Percentiles rank a stretch among this genome's conserved stretches.
These are phyloP conservation scores for Hygrophorus pudorinus DNA, from an alignment of 768 basidiomycete genomes.

Conservation along the genomic window DNA sequence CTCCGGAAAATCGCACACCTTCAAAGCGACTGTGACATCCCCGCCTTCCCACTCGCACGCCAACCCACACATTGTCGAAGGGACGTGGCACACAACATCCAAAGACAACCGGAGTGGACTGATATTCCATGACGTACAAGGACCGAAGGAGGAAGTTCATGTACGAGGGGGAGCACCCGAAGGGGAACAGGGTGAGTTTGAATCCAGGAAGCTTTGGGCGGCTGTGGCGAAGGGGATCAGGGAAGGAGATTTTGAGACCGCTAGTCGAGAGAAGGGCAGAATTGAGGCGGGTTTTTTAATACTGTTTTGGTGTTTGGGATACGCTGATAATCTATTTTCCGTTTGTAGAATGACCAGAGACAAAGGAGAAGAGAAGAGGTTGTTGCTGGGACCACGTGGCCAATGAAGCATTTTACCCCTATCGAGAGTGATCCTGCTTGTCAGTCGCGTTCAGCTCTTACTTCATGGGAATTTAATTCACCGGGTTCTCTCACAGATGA, in stretches of 20 bases:
- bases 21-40: conserved; percentile 72
- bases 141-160: conserved; percentile 65
- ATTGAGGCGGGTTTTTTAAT: conserved; percentile 62
- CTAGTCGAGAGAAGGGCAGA: conserved; percentile 76
- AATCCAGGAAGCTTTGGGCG: conserved; percentile 80
- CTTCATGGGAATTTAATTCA: background rate
- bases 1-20: conserved; percentile 84
- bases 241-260: conserved; percentile 87
- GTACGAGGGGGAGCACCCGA: conserved; percentile 40
- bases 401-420: conserved; percentile 66
- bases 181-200: conserved; percentile 62
- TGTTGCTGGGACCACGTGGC: conserved; percentile 64
- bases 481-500: conserved; percentile 38
- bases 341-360: conserved; percentile 76
- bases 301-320: background rate
- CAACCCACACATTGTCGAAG: conserved; percentile 45
- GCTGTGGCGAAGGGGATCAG: conserved; percentile 85
- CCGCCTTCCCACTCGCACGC: conserved; percentile 7
- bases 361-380: conserved; percentile 78
- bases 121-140: conserved; percentile 69
- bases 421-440: conserved; percentile 65
- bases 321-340: background rate
- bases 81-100: conserved; percentile 62
- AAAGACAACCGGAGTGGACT: conserved; percentile 31
- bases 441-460: conserved; percentile 24